phyloP scores from a whole-genome alignment of 2,329 filamentous ascomycete genomes.

The Fusarium fujikuroi region DNA sequence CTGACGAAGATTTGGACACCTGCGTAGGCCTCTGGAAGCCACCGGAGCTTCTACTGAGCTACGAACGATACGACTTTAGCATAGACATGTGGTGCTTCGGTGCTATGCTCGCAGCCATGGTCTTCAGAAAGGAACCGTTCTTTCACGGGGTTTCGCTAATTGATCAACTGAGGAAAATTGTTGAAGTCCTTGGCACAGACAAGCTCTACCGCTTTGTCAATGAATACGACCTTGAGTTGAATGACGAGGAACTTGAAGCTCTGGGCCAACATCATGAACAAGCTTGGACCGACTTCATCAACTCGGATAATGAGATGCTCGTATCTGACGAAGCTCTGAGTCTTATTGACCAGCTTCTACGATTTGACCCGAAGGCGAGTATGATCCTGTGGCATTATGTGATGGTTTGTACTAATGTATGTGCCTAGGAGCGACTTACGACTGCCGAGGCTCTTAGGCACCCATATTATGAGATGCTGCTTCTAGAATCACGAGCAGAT shows the following conservation, averaged over 20 bases:
- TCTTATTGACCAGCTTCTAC: constrained; percentile 92
- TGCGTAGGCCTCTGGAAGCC: constrained; percentile 62
- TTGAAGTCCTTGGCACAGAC: constrained; percentile 95
- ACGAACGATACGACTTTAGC: constrained; percentile 98
- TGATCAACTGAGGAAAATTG: constrained; percentile 96
- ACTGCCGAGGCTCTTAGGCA: constrained; percentile 7
- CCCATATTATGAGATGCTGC: not conserved
- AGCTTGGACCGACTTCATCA: constrained; percentile 96
- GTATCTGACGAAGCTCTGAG: constrained; percentile 94
- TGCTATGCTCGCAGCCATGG: constrained; percentile 99
- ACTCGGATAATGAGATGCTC: constrained; percentile 91
- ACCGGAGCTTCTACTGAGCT: constrained; percentile 92
- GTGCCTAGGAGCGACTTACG: constrained; percentile 1
- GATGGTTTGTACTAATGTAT: fast-evolving
- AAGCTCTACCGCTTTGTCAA: constrained; percentile 96
- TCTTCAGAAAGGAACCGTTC: constrained; percentile 98
- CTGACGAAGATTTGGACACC: not conserved
- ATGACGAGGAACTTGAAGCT: constrained; percentile 95
- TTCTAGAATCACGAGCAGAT: not conserved
- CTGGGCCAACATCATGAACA: constrained; percentile 92
- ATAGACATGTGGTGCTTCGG: constrained; percentile 99
- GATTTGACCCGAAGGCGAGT: constrained; percentile 93
- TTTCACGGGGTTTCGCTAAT: constrained; percentile 98
- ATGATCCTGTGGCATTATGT: fast-evolving
- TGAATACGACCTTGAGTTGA: constrained; percentile 96